Conservation (phyloP, 2,329 filamentous ascomycete genomes). For the Colletotrichum sp. region DNA sequence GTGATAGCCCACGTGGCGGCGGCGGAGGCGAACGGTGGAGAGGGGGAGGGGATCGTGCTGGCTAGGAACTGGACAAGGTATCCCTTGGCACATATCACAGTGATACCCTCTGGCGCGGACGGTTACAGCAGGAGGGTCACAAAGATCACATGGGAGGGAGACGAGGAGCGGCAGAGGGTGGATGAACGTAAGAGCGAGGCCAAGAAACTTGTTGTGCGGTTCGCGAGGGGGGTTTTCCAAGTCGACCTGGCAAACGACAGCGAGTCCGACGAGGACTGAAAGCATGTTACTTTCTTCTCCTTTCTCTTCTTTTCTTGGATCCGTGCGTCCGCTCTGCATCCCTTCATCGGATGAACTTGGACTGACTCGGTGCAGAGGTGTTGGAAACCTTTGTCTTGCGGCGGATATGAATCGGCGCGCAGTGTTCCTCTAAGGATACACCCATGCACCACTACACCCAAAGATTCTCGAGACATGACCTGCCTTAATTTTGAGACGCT, state of each 20-base stretch:
- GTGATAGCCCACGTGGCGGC: neutral
- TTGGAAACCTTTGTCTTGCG: neutral
- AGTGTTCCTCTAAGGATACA: neutral
- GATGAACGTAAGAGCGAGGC: neutral
- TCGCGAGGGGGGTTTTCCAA: neutral
- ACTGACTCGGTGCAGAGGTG: neutral
- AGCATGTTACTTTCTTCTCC: neutral
- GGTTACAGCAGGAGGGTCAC: neutral
- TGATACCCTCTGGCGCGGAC: neutral
- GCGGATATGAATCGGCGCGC: neutral
- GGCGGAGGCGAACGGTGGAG: neutral
- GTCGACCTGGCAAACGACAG: neutral
- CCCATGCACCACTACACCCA: neutral
- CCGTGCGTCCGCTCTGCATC: neutral
- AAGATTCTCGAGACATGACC: neutral
- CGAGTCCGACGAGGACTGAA: neutral
- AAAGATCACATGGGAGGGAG: neutral
- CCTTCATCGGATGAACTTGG: neutral
- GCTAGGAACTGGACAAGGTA: neutral
- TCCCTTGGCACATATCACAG: neutral
- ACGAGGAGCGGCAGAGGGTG: neutral
- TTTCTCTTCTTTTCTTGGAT: neutral
- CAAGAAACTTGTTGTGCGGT: neutral
- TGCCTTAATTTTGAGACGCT: neutral
- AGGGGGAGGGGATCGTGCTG: neutral